Evolutionary conservation across 2,329 filamentous ascomycete species (phyloP).

Genomic region (Colletotrichum sp.): DNA sequence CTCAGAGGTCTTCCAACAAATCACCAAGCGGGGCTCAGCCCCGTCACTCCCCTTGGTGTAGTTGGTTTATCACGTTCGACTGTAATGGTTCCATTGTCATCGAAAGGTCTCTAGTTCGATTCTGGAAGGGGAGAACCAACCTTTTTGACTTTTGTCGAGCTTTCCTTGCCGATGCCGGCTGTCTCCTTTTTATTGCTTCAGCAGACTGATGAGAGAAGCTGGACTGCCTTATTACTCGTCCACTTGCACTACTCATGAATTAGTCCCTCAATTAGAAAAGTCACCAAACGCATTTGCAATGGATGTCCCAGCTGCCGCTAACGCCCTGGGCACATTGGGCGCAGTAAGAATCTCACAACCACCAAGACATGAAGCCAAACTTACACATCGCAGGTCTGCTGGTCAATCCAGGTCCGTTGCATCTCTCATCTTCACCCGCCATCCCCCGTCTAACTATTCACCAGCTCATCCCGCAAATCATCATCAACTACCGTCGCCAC

Average conservation of each 20-base stretch:
- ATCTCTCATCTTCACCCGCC: neutral
- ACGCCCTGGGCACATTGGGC: conserved; percentile 63
- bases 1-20: accelerated
- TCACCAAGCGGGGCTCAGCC: conserved; percentile 11
- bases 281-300: conserved; percentile 36
- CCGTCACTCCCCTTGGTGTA: conserved; percentile 17
- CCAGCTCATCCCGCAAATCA: conserved; percentile 72
- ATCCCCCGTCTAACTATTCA: neutral
- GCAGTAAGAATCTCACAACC: conserved; percentile 42
- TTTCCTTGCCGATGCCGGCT: neutral
- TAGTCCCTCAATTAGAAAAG: accelerated
- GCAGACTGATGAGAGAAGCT: neutral
- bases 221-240: neutral
- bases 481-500: conserved; percentile 71
- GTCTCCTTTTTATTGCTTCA: neutral
- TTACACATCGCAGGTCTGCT: conserved; percentile 53
- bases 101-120: conserved; percentile 23
- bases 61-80: conserved; percentile 24
- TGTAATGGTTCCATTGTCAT: conserved; percentile 20
- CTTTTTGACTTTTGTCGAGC: conserved; percentile 24
- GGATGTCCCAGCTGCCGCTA: conserved; percentile 60
- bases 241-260: neutral
- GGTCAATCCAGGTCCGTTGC: conserved; percentile 64
- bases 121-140: conserved; percentile 14
- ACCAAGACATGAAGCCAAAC: neutral